Conservation (phyloP, 2,329 filamentous ascomycete genomes). For the Aspergillus terreus region DNA sequence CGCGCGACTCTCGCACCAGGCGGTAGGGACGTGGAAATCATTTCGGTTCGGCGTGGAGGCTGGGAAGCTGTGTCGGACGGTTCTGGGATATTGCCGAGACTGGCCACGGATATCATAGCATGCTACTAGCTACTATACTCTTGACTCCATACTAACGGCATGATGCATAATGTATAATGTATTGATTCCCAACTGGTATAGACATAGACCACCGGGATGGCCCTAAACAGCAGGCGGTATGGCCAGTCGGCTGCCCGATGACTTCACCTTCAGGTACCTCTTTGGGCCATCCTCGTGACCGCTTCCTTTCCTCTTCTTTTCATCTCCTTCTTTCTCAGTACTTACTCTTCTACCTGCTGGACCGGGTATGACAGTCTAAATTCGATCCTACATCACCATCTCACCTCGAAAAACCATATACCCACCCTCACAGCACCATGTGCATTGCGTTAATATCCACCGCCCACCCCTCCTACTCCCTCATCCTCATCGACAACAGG, state of each 20-base stretch:
- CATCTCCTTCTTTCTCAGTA: not conserved
- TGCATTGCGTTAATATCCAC: conserved; percentile 76
- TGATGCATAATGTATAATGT: not conserved
- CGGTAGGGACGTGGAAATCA: conserved; percentile 29
- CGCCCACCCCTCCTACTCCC: conserved; percentile 68
- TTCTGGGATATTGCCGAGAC: conserved; percentile 27
- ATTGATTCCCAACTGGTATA: not conserved
- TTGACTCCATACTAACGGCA: not conserved
- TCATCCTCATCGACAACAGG: conserved; percentile 74
- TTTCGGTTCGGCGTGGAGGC: conserved; percentile 24
- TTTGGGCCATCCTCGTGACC: not conserved
- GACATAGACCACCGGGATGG: not conserved
- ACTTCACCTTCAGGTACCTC: not conserved
- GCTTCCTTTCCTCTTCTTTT: not conserved
- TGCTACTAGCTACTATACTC: not conserved
- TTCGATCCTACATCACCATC: not conserved
- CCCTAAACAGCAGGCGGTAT: not conserved
- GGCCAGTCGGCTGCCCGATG: conserved; percentile 5
- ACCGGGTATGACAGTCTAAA: not conserved
- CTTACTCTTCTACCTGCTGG: not conserved
- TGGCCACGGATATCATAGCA: conserved; percentile 14
- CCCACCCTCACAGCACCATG: conserved; percentile 39
- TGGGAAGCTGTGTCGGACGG: conserved; percentile 30
- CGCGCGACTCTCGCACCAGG: conserved; percentile 26
- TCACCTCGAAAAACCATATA: not conserved